Conservation (phyloP, 164 flowering plant genomes). For the Nymphaea thermarum region DNA sequence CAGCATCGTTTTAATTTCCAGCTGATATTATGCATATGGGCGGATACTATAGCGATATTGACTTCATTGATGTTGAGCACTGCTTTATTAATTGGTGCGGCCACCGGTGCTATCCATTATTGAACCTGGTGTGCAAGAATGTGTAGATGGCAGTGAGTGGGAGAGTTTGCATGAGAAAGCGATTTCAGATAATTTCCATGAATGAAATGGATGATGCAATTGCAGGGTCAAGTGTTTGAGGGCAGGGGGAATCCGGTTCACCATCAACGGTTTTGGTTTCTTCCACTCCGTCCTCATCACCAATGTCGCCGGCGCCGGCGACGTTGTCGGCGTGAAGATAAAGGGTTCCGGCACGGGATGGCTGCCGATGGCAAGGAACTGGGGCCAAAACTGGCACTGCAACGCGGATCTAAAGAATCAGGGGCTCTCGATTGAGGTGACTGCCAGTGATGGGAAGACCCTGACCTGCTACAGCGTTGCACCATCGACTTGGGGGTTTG, state of each 20-base stretch:
- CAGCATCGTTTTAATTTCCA: too few species aligned
- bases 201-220: background rate
- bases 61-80: too few species aligned
- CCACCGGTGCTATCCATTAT: too few species aligned
- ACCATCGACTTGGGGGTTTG: slow-evolving; percentile 63
- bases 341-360: slow-evolving; percentile 89
- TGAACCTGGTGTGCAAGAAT: too few species aligned
- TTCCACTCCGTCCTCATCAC: slow-evolving; percentile 66
- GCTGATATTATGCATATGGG: too few species aligned
- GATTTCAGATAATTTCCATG: background rate
- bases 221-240: slow-evolving; percentile 77
- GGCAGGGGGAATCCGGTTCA: slow-evolving; percentile 77
- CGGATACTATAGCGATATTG: too few species aligned
- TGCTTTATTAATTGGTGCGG: too few species aligned
- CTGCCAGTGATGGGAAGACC: slow-evolving; percentile 59
- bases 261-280: slow-evolving; percentile 45
- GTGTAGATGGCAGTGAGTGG: too few species aligned
- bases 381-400: slow-evolving; percentile 95
- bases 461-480: slow-evolving; percentile 72
- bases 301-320: slow-evolving; percentile 88
- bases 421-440: slow-evolving; percentile 84
- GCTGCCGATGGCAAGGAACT: slow-evolving; percentile 93
- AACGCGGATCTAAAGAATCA: slow-evolving; percentile 74
- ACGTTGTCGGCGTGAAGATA: slow-evolving; percentile 56
- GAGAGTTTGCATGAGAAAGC: too few species aligned